Conservation (phyloP, 202 grass and related monocot genomes). For the Thinopyrum obtusiflorum region DNA sequence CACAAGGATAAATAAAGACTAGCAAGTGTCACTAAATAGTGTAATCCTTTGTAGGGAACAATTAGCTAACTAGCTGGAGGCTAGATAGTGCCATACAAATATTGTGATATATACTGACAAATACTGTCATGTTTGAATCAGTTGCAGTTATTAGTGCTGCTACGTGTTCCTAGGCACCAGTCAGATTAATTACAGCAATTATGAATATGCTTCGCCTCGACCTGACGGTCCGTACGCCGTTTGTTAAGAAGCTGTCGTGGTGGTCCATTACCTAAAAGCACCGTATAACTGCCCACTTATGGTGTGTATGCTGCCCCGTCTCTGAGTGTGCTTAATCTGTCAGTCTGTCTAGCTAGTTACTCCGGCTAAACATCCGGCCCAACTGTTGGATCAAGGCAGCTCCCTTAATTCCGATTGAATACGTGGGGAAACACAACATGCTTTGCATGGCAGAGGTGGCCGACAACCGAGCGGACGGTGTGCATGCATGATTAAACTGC, state of each 20-base stretch:
- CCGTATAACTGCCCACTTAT: constrained; percentile 1
- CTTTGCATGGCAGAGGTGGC: background rate
- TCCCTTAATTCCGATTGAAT: background rate
- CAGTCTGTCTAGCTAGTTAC: background rate
- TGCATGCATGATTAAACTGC: background rate
- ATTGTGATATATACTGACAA: background rate
- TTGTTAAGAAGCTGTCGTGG: constrained; percentile 18
- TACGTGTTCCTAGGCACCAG: background rate
- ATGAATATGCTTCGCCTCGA: constrained; percentile 6
- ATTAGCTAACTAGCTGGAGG: background rate
- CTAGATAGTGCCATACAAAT: background rate
- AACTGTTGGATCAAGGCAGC: background rate
- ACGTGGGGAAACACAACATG: background rate
- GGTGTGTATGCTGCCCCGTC: background rate
- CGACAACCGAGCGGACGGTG: background rate
- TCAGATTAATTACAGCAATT: background rate
- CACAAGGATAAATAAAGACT: no score
- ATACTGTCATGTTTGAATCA: background rate
- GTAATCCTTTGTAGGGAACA: background rate
- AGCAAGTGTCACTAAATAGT: no score
- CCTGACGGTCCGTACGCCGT: background rate
- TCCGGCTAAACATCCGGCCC: background rate
- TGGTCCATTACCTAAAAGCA: background rate
- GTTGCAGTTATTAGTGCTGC: background rate
- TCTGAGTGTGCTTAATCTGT: constrained; percentile 8